Base-by-base conservation (phyloP, 1,139 yeast species). In the Sugiyamaella paludigena region DNA sequence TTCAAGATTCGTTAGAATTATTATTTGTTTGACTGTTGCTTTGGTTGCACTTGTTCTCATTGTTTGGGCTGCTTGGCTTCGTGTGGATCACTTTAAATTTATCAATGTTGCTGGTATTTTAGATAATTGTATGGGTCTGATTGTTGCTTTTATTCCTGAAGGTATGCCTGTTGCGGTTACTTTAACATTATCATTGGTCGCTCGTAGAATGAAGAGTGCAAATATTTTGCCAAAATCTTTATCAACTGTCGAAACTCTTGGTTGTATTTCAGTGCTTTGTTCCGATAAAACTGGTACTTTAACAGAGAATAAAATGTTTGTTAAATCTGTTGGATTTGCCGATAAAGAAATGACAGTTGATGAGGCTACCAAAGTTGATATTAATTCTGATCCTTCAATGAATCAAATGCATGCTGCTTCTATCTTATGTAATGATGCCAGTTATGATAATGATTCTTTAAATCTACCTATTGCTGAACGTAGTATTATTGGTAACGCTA, bases 231-330 rank as follows among this genome's bases (percentile, higher is more conserved):
- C 77, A 33, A 71, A 78, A 53, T 69, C 74, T 63, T 73, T 88
- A 53, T 94, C 96, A 10, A 82, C 89, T 61, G 96, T 88, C 30
- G 81, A 77, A 55, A 78, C 81, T 16, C 64, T 77, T 46, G 81
- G 81, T 26, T 75, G 78, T 16, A 76, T 77, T 43, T 71, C 74
- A 48, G 78, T 77, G 49, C 66, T 77, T 47, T 77, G 80, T 57
- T 76, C 79, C 1, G 81, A 77, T 61, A 77, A 77, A 56, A 77
- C 81, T 8, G 81, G 81, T 39, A 77, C 81, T 7, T 67, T 77
- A 53, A 77, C 81, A 10, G 72, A 73, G 52, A 79, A 79, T 50
- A 71, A 73, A 47, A 77, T 77, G 80, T 63, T 70, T 57, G 79
- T 76, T 7, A 81, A 86, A 28, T 58, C 58, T 40, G 62, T 62